phyloP scores from a whole-genome alignment of 768 basidiomycete genomes.

The Krasilnikovozyma curviuscula region DNA sequence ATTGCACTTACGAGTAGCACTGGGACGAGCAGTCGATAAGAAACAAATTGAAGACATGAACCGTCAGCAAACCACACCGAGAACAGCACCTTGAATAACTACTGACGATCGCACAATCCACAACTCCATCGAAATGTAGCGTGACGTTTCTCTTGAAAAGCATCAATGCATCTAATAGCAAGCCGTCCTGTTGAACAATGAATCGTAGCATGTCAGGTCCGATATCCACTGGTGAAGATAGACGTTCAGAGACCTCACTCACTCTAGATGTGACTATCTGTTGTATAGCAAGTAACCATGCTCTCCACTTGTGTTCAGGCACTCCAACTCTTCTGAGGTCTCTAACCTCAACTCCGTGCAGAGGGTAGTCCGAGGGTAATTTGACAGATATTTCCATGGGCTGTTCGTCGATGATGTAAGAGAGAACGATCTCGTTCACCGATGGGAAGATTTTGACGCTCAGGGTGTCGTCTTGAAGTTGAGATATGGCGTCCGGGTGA shows the following conservation, averaged over 20 bases:
- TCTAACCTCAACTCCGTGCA: slow-evolving; percentile 69
- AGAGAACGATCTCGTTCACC: slow-evolving; percentile 61
- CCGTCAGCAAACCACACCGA: neutral
- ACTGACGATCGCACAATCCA: slow-evolving; percentile 86
- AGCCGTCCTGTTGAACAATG: slow-evolving; percentile 46
- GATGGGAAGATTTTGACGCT: slow-evolving; percentile 53
- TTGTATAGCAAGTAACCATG: slow-evolving; percentile 81
- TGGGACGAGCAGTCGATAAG: neutral
- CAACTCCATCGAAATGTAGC: slow-evolving; percentile 83
- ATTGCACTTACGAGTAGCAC: slow-evolving; percentile 20
- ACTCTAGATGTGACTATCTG: slow-evolving; percentile 79
- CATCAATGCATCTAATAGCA: slow-evolving; percentile 65
- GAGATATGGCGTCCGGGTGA: slow-evolving; percentile 24
- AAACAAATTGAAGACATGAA: neutral
- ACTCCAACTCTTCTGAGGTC: slow-evolving; percentile 72
- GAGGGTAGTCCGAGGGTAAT: slow-evolving; percentile 77
- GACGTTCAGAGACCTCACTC: slow-evolving; percentile 18
- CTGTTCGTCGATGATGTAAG: slow-evolving; percentile 82
- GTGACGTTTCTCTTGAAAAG: slow-evolving; percentile 88
- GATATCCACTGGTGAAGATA: too few relatives aligned
- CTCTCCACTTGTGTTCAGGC: slow-evolving; percentile 71
- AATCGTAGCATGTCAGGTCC: too few relatives aligned
- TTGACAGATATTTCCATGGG: slow-evolving; percentile 69
- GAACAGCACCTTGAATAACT: neutral
- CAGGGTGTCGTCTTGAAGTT: slow-evolving; percentile 48